Percentiles rank a stretch among this genome's conserved stretches.
These are phyloP conservation scores for Paramarasmius palmivorus DNA, from an alignment of 1,284 basidiomycete genomes.

Conservation along the genomic window DNA sequence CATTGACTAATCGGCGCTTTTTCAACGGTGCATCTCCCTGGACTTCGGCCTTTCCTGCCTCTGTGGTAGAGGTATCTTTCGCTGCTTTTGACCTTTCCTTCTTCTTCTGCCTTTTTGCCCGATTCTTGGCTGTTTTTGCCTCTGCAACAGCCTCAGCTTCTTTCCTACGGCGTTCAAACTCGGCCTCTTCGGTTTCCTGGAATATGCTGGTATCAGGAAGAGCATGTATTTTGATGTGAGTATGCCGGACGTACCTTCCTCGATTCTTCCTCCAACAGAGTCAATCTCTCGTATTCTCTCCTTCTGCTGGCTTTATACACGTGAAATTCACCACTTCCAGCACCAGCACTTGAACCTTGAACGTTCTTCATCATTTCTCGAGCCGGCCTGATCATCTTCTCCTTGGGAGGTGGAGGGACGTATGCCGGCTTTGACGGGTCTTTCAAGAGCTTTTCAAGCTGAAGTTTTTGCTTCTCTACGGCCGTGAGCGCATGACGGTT, in stretches of 20 bases:
- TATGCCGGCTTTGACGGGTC: constrained; percentile 82
- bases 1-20: constrained; percentile 54
- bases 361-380: constrained; percentile 99
- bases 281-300: constrained; percentile 93
- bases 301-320: constrained; percentile 96
- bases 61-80: constrained; percentile 22
- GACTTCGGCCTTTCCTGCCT: constrained; percentile 27
- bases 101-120: constrained; percentile 89
- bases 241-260: constrained; percentile 58
- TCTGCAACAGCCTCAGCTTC: constrained; percentile 70
- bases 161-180: constrained; percentile 67
- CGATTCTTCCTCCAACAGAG: constrained; percentile 84
- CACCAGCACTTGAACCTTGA: constrained; percentile 90
- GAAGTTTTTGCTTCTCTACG: constrained; percentile 70
- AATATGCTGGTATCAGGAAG: constrained; percentile 10
- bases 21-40: constrained; percentile 39
- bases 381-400: constrained; percentile 77
- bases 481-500: constrained; percentile 71
- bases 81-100: constrained; percentile 62
- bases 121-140: constrained; percentile 90
- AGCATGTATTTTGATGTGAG: background rate
- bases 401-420: constrained; percentile 73
- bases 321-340: constrained; percentile 95
- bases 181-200: constrained; percentile 66
- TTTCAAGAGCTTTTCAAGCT: constrained; percentile 84